Conservation (phyloP, 768 basidiomycete species). For the Rubroboletus satanas region DNA sequence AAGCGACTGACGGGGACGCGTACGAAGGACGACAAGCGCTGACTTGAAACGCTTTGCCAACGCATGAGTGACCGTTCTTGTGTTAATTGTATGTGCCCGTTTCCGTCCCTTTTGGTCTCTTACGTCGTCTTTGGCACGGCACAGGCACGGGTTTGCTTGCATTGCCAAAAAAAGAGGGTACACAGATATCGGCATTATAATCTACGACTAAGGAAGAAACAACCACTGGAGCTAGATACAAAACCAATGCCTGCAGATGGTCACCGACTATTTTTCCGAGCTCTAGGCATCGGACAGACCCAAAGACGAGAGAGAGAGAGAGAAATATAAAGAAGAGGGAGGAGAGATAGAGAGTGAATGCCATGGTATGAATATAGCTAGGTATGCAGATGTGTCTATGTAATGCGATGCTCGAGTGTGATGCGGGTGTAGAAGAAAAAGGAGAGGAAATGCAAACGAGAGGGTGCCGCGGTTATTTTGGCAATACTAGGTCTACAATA, state of each 20-base stretch:
- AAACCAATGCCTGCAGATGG: constrained; percentile 11
- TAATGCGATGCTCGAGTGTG: constrained; percentile 26
- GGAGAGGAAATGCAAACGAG: constrained; percentile 11
- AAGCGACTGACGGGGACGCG: too few relatives aligned
- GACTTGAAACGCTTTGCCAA: too few relatives aligned
- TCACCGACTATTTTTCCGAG: constrained; percentile 11
- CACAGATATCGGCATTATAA: constrained; percentile 16
- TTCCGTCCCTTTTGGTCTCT: neutral
- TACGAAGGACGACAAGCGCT: too few relatives aligned
- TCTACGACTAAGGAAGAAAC: constrained; percentile 16
- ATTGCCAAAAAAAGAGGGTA: neutral
- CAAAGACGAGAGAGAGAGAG: constrained; percentile 13
- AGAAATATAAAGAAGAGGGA: neutral
- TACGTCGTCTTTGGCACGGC: neutral
- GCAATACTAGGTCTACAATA: constrained; percentile 24
- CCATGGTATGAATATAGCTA: constrained; percentile 36
- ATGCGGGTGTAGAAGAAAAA: constrained; percentile 7
- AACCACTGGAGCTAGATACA: constrained; percentile 17
- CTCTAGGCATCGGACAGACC: constrained; percentile 17
- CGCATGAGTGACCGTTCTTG: too few relatives aligned
- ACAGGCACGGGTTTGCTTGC: constrained; percentile 7
- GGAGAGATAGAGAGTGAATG: constrained; percentile 16
- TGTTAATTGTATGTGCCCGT: too few relatives aligned
- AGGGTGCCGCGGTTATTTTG: constrained; percentile 15
- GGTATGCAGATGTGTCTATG: constrained; percentile 33